Evolutionary conservation across 306 rosid species (phyloP).

Genomic region (Citrullus amarus): DNA sequence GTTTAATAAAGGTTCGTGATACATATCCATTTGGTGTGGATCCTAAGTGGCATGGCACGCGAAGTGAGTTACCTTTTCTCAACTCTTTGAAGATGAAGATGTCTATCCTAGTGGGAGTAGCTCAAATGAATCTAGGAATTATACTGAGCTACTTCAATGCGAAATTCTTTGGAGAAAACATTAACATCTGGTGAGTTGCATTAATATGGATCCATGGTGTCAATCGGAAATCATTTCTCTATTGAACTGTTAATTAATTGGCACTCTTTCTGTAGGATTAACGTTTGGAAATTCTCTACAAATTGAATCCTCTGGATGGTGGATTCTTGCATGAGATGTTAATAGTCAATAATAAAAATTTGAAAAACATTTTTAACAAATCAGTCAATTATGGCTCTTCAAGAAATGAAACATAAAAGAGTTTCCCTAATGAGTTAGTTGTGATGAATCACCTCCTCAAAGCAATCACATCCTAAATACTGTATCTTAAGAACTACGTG

Average conservation of each 20-base stretch:
- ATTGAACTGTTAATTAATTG: neutral
- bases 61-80: constrained; percentile 29
- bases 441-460: neutral
- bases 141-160: constrained; percentile 24
- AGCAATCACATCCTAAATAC: neutral
- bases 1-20: constrained; percentile 19
- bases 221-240: constrained; percentile 5
- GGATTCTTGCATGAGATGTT: neutral
- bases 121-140: constrained; percentile 34
- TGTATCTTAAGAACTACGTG: neutral
- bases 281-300: neutral
- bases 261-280: neutral
- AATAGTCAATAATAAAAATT: neutral
- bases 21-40: constrained; percentile 32
- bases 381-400: neutral
- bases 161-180: constrained; percentile 38
- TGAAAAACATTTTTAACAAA: neutral
- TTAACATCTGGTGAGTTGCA: constrained; percentile 45
- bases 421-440: neutral
- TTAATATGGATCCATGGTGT: neutral
- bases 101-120: constrained; percentile 29
- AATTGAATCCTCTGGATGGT: neutral
- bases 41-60: constrained; percentile 29
- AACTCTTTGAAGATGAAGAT: constrained; percentile 34
- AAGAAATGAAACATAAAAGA: neutral